Percentiles rank a stretch among this genome's conserved stretches.
Conservation (phyloP, 768 basidiomycete genomes). For the Suillus lakei region DNA sequence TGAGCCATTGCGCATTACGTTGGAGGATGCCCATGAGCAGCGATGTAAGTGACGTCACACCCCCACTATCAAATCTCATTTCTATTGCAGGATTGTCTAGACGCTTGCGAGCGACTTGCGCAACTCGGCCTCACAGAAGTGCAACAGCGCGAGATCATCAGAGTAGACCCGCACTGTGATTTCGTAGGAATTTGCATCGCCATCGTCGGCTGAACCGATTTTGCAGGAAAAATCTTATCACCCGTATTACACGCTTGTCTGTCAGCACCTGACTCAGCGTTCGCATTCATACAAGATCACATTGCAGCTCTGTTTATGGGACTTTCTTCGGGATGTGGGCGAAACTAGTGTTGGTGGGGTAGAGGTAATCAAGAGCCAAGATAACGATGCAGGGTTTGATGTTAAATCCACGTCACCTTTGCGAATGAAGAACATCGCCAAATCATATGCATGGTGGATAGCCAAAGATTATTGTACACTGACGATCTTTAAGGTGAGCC, state of each 20-base stretch:
- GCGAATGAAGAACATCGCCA: slow-evolving; percentile 74
- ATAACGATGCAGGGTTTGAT: slow-evolving; percentile 51
- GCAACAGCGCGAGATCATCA: slow-evolving; percentile 94
- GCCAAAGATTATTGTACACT: slow-evolving; percentile 81
- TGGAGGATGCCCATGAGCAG: slow-evolving; percentile 96
- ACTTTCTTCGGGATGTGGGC: slow-evolving; percentile 91
- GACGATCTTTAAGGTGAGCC: slow-evolving; percentile 78
- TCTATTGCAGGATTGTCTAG: slow-evolving; percentile 84
- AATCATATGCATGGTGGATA: slow-evolving; percentile 92
- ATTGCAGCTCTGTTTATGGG: slow-evolving; percentile 95
- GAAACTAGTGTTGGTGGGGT: slow-evolving; percentile 82
- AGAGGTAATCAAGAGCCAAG: slow-evolving; percentile 68
- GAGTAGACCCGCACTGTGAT: slow-evolving; percentile 89
- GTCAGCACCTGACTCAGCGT: slow-evolving; percentile 75
- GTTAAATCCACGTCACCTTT: slow-evolving; percentile 59
- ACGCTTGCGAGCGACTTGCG: slow-evolving; percentile 89
- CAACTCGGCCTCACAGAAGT: slow-evolving; percentile 84
- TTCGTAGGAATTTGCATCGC: neutral
- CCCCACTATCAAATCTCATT: neutral
- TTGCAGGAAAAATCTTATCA: slow-evolving; percentile 87
- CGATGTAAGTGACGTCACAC: slow-evolving; percentile 61
- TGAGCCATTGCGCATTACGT: slow-evolving; percentile 84
- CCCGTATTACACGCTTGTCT: slow-evolving; percentile 92
- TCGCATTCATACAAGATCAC: slow-evolving; percentile 91
- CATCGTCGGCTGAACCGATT: slow-evolving; percentile 3